A percentile compares a stretch with the other conserved stretches of the same genome.
Conservation (phyloP, 2,329 filamentous ascomycete genomes). For the Raffaelea albimanens region DNA sequence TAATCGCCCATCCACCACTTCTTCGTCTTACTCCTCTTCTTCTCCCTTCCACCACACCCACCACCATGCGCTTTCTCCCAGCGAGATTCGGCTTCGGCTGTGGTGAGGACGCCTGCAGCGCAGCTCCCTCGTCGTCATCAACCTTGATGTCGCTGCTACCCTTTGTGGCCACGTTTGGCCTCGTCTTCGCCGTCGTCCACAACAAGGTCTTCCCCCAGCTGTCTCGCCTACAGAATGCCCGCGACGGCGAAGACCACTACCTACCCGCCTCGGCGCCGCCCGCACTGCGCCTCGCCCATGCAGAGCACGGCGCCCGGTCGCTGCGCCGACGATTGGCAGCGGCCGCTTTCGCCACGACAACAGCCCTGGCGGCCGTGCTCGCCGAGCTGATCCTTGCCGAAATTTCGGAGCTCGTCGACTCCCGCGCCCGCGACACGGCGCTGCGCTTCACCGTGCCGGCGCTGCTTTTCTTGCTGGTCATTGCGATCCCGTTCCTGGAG, state of each 20-base stretch:
- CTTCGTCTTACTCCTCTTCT: neutral
- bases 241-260: conserved; percentile 52
- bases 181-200: conserved; percentile 52
- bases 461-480: conserved; percentile 61
- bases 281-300: conserved; percentile 47
- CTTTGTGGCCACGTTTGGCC: conserved; percentile 60
- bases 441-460: conserved; percentile 61
- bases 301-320: conserved; percentile 45
- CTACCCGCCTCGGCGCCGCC: conserved; percentile 54
- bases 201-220: conserved; percentile 66
- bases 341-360: conserved; percentile 63
- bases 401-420: conserved; percentile 65
- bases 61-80: conserved; percentile 2
- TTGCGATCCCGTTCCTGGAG: conserved; percentile 71
- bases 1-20: too few species aligned
- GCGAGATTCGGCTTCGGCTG: conserved; percentile 31
- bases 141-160: conserved; percentile 50
- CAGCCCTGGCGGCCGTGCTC: conserved; percentile 67
- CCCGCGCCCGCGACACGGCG: conserved; percentile 56
- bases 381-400: conserved; percentile 77
- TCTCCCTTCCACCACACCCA: neutral
- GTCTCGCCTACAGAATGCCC: conserved; percentile 39
- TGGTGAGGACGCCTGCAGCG: conserved; percentile 47
- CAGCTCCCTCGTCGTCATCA: conserved; percentile 30
- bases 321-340: conserved; percentile 44